Evolutionary conservation across 1,284 basidiomycete species (phyloP).

Genomic region (Trichosporon ovoides): DNA sequence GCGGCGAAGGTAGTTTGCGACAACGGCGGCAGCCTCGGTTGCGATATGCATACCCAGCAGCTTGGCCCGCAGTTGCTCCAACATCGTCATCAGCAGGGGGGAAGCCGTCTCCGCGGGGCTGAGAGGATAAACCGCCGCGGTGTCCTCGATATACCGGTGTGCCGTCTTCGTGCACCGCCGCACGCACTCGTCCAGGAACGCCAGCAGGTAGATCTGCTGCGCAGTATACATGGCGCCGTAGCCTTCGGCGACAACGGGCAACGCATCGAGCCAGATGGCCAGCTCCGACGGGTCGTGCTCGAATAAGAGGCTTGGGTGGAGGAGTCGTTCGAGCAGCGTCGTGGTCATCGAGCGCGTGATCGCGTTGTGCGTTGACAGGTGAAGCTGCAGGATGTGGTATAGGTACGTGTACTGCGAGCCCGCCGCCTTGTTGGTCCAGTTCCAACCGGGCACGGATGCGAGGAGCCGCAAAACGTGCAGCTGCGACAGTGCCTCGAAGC

Average conservation of each 20-base stretch:
- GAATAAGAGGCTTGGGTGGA: slow-evolving; percentile 70
- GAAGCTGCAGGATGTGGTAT: slow-evolving; percentile 62
- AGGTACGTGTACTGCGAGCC: slow-evolving; percentile 53
- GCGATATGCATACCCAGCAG: slow-evolving; percentile 55
- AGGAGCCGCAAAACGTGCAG: slow-evolving; percentile 73
- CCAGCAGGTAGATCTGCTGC: slow-evolving; percentile 60
- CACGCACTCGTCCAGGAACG: slow-evolving; percentile 80
- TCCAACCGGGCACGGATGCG: slow-evolving; percentile 66
- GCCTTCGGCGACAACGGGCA: slow-evolving; percentile 49
- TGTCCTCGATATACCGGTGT: slow-evolving; percentile 78
- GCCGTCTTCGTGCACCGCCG: slow-evolving; percentile 78
- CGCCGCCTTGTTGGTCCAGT: slow-evolving; percentile 65
- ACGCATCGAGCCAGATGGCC: slow-evolving; percentile 64
- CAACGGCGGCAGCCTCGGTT: slow-evolving; percentile 60
- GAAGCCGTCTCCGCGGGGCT: slow-evolving; percentile 52
- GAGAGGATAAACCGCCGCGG: slow-evolving; percentile 42
- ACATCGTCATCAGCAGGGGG: slow-evolving; percentile 66
- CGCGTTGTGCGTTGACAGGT: slow-evolving; percentile 53
- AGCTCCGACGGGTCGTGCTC: slow-evolving; percentile 72
- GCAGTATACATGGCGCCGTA: slow-evolving; percentile 55
- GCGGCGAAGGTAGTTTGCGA: slow-evolving; percentile 60
- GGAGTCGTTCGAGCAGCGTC: slow-evolving; percentile 58
- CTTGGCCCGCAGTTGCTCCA: slow-evolving; percentile 70
- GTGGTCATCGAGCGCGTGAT: slow-evolving; percentile 59
- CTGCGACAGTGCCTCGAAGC: slow-evolving; percentile 61